Evolutionary conservation across 164 flowering plant genomes (phyloP), one percentile per base, ranked within the genome.

Genomic region (Nelumbo lutea): DNA sequence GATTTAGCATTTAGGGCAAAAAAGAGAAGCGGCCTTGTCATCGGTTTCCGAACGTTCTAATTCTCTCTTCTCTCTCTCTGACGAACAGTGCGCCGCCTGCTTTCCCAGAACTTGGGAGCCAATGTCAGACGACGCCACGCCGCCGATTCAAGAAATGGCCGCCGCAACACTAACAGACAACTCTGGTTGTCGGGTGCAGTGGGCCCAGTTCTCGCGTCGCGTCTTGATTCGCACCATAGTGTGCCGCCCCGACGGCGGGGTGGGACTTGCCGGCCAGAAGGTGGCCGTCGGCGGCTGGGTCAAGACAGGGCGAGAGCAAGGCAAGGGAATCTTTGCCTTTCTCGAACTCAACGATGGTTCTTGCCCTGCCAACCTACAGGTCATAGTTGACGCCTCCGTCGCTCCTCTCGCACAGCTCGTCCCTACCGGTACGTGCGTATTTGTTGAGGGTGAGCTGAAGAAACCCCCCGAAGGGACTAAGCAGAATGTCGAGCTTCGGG

Each of bases 401-500:
- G 72, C 72, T 11, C 79, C 82, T 51, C 80, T 94, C 3, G 69
- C 78, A 39, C 77, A 79, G 73, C 83, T 94, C 5, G 90, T 89
- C 5, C 75, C 79, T 3, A 91, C 97, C 0, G 98, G 98, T 1
- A 90, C 98, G 0, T 84, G 87, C 70, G 84, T 94, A 14, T 71
- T 66, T 1, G 89, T 87, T 1, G 90, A 89, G 56, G 98, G 98
- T 5, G 68, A 75, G 59, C 73, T 94, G 27, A 85, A 90, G 81
- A 68, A 68, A 9, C 91, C 98, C 0, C 98, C 97, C 0, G 88
- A 87, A 14, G 92, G 90, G 52, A 80, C 85, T 5, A 90, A 76
- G 80, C 98, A 94, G 87, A 88, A 79, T 72, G 81, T 94, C 13
- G 98, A 94, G 79, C 82, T 94, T 4, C 73, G 83, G 56, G 98